Base-by-base conservation (phyloP, 148 eudicot genomes). In the Euryodendron excelsum region DNA sequence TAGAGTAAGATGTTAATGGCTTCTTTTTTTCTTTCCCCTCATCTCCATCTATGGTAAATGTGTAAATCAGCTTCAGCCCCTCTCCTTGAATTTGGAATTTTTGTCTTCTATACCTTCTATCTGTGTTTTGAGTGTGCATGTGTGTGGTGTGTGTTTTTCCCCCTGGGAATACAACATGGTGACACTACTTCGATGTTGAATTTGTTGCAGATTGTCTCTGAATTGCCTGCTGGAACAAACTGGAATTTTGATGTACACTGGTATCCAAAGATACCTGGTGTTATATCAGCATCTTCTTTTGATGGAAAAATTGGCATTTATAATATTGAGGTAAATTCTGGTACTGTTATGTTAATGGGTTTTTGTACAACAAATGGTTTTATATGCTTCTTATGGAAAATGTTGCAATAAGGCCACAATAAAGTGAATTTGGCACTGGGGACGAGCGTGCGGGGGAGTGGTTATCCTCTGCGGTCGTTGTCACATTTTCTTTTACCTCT, bases 191-290 rank as follows among this genome's bases (percentile, higher is more conserved):
- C 73, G 72, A n/a, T 61, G 59, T 78, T 44, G 61, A 59, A 75
- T 63, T 27, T 85, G 74, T 25, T 77, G 85, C 92, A 96, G 99
- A 96, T 93, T 78, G 95, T 90, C 36, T 82, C 91, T 62, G 99
- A 96, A 80, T 83, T 96, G 87, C 99, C 99, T 44, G 89, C 93
- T 75, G 98, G 98, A 69, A 85, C 90, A 77, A 96, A 96, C 74
- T 91, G 95, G 97, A 93, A 93, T 78, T 96, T 96, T 81, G 99
- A 93, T 66, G 88, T 96, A 23, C 98, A 96, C 79, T 96, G 99
- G 99, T 96, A 96, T 82, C 87, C 97, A 0, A 96, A 90, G 84
- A 88, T 91, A 75, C 98, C 97, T 5, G 99, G 99, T 75, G 84
- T 96, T 79, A 93, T 96, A 69, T 96, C 99, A 81, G 98, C 99